These are phyloP conservation scores for Mucor velutinosus DNA, from an alignment of 371 early-diverging fungal species.

Conservation along the genomic window DNA sequence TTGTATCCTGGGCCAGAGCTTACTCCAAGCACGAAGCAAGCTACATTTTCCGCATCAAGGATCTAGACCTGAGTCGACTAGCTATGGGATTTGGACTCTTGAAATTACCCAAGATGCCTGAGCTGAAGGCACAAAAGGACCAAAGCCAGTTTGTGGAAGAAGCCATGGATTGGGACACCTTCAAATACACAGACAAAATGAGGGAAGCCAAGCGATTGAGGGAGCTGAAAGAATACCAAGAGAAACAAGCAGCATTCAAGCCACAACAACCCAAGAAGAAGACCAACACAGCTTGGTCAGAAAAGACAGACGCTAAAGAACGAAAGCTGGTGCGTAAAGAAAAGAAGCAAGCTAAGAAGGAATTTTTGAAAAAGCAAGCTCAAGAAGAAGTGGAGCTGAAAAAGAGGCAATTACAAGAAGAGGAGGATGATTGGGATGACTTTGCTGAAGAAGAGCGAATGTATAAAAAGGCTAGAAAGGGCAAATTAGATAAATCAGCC, in stretches of 20 bases:
- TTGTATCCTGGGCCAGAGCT: slow-evolving; percentile 86
- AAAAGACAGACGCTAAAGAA: slow-evolving; percentile 68
- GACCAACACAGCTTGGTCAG: slow-evolving; percentile 68
- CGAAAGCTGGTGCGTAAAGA: slow-evolving; percentile 63
- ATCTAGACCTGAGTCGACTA: slow-evolving; percentile 74
- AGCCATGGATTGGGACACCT: slow-evolving; percentile 50
- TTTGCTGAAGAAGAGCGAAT: slow-evolving; percentile 51
- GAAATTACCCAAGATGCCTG: slow-evolving; percentile 91
- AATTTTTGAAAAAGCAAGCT: slow-evolving; percentile 54
- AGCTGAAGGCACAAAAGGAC: slow-evolving; percentile 59
- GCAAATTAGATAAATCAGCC: slow-evolving; percentile 45
- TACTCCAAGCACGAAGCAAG: slow-evolving; percentile 93
- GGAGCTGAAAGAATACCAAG: slow-evolving; percentile 53
- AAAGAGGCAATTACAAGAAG: slow-evolving; percentile 49
- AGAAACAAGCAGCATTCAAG: slow-evolving; percentile 26
- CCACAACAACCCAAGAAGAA: slow-evolving; percentile 28
- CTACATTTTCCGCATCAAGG: slow-evolving; percentile 89
- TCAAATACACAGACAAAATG: slow-evolving; percentile 68
- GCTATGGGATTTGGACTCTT: slow-evolving; percentile 82
- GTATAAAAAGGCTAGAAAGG: slow-evolving; percentile 58
- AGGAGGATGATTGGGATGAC: slow-evolving; percentile 61
- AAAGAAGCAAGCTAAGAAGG: slow-evolving; percentile 69
- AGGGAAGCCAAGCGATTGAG: slow-evolving; percentile 78
- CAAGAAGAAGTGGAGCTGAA: slow-evolving; percentile 43
- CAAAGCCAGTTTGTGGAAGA: slow-evolving; percentile 5